phyloP scores from a whole-genome alignment of 441 rosid species.

The Syzygium syzygioides region DNA sequence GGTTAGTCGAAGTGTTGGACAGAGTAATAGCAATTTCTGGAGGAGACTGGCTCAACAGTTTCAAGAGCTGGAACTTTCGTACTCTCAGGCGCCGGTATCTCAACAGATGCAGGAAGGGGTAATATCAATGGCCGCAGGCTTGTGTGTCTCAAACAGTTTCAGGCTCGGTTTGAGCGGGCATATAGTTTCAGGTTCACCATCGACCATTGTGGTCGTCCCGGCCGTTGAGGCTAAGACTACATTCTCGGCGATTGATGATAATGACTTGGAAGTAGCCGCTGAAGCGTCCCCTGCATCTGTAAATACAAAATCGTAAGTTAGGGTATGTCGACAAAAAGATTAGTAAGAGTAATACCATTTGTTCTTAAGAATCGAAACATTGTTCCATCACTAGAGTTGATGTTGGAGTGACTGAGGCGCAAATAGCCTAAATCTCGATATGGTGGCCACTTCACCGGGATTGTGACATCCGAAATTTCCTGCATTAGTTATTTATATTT shows the following conservation, averaged over 20 bases:
- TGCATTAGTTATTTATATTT: too few relatives aligned
- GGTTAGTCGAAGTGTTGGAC: background rate
- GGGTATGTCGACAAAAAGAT: too few relatives aligned
- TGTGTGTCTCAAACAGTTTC: background rate
- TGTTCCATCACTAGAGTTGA: background rate
- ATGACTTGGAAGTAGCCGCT: rapidly evolving
- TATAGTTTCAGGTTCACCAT: background rate
- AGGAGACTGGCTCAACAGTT: background rate
- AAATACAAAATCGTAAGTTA: too few relatives aligned
- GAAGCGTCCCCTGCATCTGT: background rate
- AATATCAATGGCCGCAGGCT: background rate
- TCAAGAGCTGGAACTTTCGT: background rate
- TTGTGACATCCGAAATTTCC: too few relatives aligned
- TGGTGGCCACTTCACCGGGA: too few relatives aligned
- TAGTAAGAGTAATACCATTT: background rate
- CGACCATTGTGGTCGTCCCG: background rate
- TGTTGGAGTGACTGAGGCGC: rapidly evolving
- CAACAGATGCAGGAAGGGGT: background rate
- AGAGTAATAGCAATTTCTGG: background rate
- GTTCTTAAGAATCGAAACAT: too few relatives aligned
- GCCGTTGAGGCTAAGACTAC: background rate
- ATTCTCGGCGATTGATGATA: background rate
- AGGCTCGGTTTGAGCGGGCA: background rate
- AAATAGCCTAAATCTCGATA: too few relatives aligned
- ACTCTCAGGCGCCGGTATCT: background rate